Percentiles rank a stretch among this genome's conserved stretches.
Evolutionary conservation across 2,329 filamentous ascomycete genomes (phyloP).

Genomic region (Hypoxylon sp.): DNA sequence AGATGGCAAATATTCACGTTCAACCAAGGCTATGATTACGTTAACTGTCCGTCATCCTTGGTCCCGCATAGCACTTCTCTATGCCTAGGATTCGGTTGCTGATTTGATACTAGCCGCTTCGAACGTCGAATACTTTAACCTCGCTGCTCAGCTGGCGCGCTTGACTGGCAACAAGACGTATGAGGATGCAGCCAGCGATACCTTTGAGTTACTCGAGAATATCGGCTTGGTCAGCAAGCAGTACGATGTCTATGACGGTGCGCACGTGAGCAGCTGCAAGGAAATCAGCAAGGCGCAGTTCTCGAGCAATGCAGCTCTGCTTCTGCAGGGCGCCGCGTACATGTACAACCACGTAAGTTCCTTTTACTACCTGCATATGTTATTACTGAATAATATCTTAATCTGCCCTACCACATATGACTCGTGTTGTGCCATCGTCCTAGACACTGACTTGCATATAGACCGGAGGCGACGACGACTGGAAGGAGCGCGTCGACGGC

Average conservation of each 20-base stretch:
- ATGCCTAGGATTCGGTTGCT: not conserved
- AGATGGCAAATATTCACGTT: constrained; percentile 75
- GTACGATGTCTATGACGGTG: constrained; percentile 65
- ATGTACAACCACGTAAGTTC: constrained; percentile 56
- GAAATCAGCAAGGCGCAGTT: constrained; percentile 63
- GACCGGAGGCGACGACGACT: constrained; percentile 58
- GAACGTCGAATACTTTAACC: constrained; percentile 62
- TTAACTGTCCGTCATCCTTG: constrained; percentile 54
- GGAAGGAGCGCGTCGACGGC: constrained; percentile 63
- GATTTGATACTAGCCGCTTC: constrained; percentile 53
- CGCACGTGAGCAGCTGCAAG: constrained; percentile 58
- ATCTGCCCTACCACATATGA: not conserved
- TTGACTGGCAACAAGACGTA: constrained; percentile 75
- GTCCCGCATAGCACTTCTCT: not conserved
- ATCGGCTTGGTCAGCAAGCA: constrained; percentile 61
- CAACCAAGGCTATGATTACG: constrained; percentile 66
- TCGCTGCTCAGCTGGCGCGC: constrained; percentile 69
- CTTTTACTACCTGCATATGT: not conserved
- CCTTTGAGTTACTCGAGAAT: constrained; percentile 65
- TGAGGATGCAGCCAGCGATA: constrained; percentile 68
- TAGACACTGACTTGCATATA: constrained; percentile 50
- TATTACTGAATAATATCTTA: not conserved
- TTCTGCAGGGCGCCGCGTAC: constrained; percentile 59
- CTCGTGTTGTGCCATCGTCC: too few relatives aligned
- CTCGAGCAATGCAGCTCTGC: constrained; percentile 64